Evolutionary conservation across 1,284 basidiomycete species (phyloP), one percentile per base, ranked within the genome.

Genomic region (Pyrrhoderma noxium): DNA sequence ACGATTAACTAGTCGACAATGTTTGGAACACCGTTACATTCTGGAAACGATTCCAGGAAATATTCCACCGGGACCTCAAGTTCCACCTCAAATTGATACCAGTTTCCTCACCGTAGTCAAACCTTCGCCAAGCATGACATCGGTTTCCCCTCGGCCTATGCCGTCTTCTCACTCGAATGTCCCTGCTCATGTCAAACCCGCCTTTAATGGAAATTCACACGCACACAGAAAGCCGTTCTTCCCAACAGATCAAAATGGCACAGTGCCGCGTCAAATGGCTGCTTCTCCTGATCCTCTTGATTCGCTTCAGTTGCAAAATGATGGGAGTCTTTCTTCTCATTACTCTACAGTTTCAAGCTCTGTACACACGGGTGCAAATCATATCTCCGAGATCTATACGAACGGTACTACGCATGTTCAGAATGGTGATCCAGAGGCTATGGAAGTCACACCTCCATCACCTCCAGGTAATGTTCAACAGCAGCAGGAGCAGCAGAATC

Each of bases 21-120:
- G 93, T 64, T 71, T 97, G 51, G 76, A 90, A 36, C 94, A 98
- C 67, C 75, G 82, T 14, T 99, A 97, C 72, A 82, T 97, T 57
- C 74, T 75, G 53, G 85, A 88, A 66, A 82, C 72, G 55, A 79
- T 66, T 67, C 85, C 78, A 21, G 74, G 77, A 39, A 84, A 84
- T 59, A 73, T 79, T 57, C 81, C 87, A 21, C 85, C 85, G 25
- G 73, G 80, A 47, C 79, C 79, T 51, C 70, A 74, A 41, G 74
- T 71, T 45, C 66, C 54, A 41, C 18, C 52, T 54, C 58, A 60
- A 42, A 56, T 79, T 51, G 71, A 70, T 50, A 57, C 65, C 3
- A 47, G 63, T n/a, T 35, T 22, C 35, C 21, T 44, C 34, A 34
- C 47, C 31, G 37, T 36, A n/a, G 37, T 52, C 25, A 52, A 52